Evolutionary conservation across 2,329 filamentous ascomycete genomes (phyloP).

Genomic region (Aureobasidium sp.): DNA sequence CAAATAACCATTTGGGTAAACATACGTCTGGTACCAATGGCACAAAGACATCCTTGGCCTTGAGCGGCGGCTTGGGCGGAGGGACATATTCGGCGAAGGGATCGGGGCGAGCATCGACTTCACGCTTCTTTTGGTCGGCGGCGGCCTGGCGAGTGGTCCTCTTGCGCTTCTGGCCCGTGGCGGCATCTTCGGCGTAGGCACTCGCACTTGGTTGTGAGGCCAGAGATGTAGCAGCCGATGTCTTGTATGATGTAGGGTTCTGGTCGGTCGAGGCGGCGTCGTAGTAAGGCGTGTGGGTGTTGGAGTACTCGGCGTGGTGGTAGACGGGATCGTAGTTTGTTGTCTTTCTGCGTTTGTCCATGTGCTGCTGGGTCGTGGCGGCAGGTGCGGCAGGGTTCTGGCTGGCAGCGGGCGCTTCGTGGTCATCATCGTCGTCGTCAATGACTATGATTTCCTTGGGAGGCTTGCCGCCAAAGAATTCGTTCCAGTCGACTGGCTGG

Average conservation of each 20-base stretch:
- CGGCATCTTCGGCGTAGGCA: conserved; percentile 55
- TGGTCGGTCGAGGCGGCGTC: conserved; percentile 69
- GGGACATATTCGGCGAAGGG: conserved; percentile 73
- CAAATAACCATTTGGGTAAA: conserved; percentile 13
- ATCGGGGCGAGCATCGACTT: conserved; percentile 52
- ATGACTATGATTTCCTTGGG: conserved; percentile 45
- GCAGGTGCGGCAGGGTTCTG: conserved; percentile 18
- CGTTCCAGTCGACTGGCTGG: conserved; percentile 28
- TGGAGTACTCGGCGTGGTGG: conserved; percentile 60
- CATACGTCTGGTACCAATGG: conserved; percentile 52
- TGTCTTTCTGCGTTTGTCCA: conserved; percentile 68
- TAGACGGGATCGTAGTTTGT: conserved; percentile 61
- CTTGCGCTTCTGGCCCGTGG: conserved; percentile 82
- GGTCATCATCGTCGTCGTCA: conserved; percentile 33
- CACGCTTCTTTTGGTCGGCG: conserved; percentile 65
- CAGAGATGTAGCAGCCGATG: conserved; percentile 71
- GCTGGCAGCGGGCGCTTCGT: conserved; percentile 14
- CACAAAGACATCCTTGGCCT: conserved; percentile 60
- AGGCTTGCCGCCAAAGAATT: conserved; percentile 29
- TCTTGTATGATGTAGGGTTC: conserved; percentile 72
- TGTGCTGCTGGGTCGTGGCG: conserved; percentile 33
- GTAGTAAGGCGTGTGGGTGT: conserved; percentile 62
- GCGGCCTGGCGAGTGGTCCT: conserved; percentile 68
- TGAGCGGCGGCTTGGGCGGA: conserved; percentile 79
- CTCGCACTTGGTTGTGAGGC: conserved; percentile 56